Evolutionary conservation across 1,284 basidiomycete genomes (phyloP).

Genomic region (Cryptococcus sp.): DNA sequence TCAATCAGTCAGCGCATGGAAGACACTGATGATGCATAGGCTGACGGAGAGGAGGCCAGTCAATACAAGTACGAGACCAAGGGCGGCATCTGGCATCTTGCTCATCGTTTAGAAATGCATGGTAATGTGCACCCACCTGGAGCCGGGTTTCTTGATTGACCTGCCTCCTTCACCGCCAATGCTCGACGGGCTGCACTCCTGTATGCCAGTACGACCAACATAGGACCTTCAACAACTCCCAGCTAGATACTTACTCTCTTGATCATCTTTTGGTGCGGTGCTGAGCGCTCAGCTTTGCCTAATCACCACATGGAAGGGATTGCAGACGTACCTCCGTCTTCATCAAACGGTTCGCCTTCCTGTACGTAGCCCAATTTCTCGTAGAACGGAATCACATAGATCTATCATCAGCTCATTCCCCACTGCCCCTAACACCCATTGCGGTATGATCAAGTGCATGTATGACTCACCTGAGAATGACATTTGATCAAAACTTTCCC

Average conservation of each 20-base stretch:
- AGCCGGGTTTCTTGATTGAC: too few species aligned
- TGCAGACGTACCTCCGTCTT: constrained; percentile 55
- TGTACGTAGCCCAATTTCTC: constrained; percentile 57
- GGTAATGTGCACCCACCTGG: too few species aligned
- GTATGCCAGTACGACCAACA: too few species aligned
- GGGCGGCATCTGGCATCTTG: too few species aligned
- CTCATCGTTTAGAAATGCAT: too few species aligned
- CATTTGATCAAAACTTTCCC: constrained; percentile 27
- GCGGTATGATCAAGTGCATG: background rate
- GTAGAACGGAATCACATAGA: constrained; percentile 42
- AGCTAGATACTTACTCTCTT: background rate
- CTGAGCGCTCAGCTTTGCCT: background rate
- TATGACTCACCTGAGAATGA: constrained; percentile 33
- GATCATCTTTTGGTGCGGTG: background rate
- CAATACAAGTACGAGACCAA: too few species aligned
- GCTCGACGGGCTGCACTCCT: too few species aligned
- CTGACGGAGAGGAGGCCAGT: too few species aligned
- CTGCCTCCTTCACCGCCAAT: too few species aligned
- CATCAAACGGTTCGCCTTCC: constrained; percentile 60
- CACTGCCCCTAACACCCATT: background rate
- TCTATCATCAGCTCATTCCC: constrained; percentile 19
- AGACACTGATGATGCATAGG: too few species aligned
- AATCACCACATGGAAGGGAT: background rate
- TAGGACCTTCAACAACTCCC: too few species aligned
- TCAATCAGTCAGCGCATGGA: too few species aligned